phyloP scores from a whole-genome alignment of 768 basidiomycete species.

The Pholiota microspora region DNA sequence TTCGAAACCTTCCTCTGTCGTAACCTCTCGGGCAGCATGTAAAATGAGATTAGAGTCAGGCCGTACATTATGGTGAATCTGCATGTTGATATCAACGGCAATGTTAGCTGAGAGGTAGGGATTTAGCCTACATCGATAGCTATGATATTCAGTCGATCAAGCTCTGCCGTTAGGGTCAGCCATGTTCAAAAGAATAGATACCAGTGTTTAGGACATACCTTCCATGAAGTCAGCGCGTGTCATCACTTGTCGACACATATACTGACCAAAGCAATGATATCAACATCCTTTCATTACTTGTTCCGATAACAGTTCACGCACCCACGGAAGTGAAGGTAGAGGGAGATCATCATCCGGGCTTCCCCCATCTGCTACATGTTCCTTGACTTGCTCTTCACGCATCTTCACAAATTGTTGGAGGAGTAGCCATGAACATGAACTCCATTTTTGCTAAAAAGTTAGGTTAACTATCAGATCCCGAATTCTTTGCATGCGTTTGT shows the following conservation, averaged over 20 bases:
- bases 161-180: constrained; percentile 32
- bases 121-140: constrained; percentile 63
- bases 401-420: constrained; percentile 70
- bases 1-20: constrained; percentile 75
- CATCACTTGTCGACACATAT: constrained; percentile 78
- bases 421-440: constrained; percentile 78
- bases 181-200: no score
- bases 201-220: constrained; percentile 43
- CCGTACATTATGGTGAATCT: constrained; percentile 74
- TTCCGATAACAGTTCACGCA: constrained; percentile 23
- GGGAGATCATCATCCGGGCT: constrained; percentile 42
- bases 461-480: no score
- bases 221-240: constrained; percentile 82
- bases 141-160: constrained; percentile 72
- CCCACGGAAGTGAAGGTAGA: constrained; percentile 64
- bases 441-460: constrained; percentile 67
- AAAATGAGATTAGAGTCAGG: constrained; percentile 80
- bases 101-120: not conserved
- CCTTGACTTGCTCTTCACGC: constrained; percentile 45
- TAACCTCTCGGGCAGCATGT: constrained; percentile 68
- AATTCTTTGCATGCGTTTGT: no score
- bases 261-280: constrained; percentile 32
- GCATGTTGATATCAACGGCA: constrained; percentile 3
- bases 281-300: not conserved
- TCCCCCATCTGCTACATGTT: constrained; percentile 38